Conservation (phyloP, 345 rosid genomes). For the Syzygium oleosum region DNA sequence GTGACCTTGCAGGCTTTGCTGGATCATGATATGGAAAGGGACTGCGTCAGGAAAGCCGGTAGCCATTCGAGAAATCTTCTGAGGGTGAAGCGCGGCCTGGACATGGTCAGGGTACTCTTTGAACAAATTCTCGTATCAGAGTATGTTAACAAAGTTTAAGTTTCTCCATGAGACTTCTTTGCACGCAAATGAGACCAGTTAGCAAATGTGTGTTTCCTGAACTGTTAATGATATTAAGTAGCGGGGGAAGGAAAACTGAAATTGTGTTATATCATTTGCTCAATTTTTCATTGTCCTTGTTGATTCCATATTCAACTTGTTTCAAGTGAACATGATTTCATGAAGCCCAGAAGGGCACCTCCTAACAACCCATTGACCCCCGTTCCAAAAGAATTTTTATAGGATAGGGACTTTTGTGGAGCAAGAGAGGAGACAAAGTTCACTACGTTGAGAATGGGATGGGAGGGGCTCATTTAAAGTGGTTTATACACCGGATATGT, state of each 20-base stretch:
- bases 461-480: not conserved
- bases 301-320: not conserved
- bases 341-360: not conserved
- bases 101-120: slow-evolving; percentile 85
- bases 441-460: not conserved
- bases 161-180: not conserved
- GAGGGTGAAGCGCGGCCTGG: slow-evolving; percentile 95
- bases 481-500: not conserved
- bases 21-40: slow-evolving; percentile 45
- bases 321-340: not conserved
- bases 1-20: slow-evolving; percentile 41
- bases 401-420: not conserved
- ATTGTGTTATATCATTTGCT: not conserved
- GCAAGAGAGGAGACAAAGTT: not conserved
- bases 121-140: slow-evolving; percentile 60
- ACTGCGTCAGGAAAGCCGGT: slow-evolving; percentile 59
- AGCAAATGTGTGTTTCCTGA: not conserved
- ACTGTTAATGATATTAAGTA: not conserved
- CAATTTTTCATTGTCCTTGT: not conserved
- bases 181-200: fast-evolving
- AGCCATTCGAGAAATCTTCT: slow-evolving; percentile 86
- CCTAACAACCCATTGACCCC: not conserved
- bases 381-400: not conserved
- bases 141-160: slow-evolving; percentile 26
- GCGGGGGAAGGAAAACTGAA: not conserved